Base-by-base conservation (phyloP, 2,329 filamentous ascomycete genomes). In the Corinectria fuckeliana region DNA sequence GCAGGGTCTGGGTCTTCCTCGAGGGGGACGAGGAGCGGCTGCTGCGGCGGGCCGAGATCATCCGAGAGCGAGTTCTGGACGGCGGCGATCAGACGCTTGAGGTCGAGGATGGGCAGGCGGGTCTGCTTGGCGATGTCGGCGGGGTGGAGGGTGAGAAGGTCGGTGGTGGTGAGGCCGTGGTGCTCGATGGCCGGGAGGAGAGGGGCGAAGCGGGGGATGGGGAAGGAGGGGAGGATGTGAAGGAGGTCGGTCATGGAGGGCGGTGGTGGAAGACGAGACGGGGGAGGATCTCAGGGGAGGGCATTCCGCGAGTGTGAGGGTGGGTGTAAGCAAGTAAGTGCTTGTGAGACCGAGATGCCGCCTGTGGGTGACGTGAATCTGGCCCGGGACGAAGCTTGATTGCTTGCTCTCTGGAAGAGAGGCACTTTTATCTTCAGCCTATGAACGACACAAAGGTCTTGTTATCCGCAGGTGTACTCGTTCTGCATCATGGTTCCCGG, bases 41-140 rank as follows among this genome's bases (percentile, higher is more conserved):
- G 64, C 6, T 63, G 63, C 0, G 72, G 66, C 1, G 72, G 65
- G 5, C 74, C 71, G 44, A 86, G 81, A 69, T 93, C 86, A 16
- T 78, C 79, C 65, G 92, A 89, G 30, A 97, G 78, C 11, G 86
- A 88, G 23, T 81, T 78, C 30, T 92, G 78, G 28, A 97, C 79
- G 53, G 88, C 88, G 56, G 84, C 82, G 62, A 87, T 84, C 32
- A 98, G 81, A 61, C 88, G 87, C 75, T 89, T 91, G 68, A 97
- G 82, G 72, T 97, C 92, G 36, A 90, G 83, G 7, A 94, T 81
- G 3, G 94, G 92, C 16, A 97, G 82, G 64, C 90, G 88, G 49
- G 93, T 93, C 74, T 92, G 90, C 79, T 91, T 95, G 57, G 92
- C 92, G 65, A 98, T 86, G 71, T 97, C 91, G 61, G 88, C 82